These are phyloP conservation scores for Tricholoma terreum DNA, from an alignment of 768 basidiomycete genomes.

Conservation along the genomic window DNA sequence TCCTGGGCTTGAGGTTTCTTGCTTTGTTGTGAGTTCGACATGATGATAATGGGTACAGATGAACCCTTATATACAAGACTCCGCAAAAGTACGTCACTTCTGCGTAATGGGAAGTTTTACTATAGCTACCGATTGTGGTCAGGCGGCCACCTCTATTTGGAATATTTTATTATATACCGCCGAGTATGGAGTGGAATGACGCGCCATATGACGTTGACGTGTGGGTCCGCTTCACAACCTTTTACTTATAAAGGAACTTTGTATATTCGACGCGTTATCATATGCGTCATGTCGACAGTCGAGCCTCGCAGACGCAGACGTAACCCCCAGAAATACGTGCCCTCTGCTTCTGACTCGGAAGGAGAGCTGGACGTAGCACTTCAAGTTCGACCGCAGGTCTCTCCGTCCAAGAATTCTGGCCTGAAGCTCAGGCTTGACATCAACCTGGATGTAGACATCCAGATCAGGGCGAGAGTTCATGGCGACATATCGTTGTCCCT, in stretches of 20 bases:
- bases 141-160: too few species aligned
- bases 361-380: too few species aligned
- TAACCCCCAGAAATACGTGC: not conserved
- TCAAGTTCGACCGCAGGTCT: not conserved
- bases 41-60: not conserved
- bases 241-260: too few species aligned
- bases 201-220: too few species aligned
- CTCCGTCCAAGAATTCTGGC: not conserved
- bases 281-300: not conserved
- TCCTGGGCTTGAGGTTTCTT: not conserved
- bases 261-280: too few species aligned
- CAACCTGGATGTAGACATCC: constrained; percentile 32
- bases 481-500: constrained; percentile 33
- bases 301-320: not conserved
- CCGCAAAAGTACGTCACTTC: too few species aligned
- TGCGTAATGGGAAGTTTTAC: too few species aligned
- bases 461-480: constrained; percentile 31
- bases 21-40: not conserved
- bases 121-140: too few species aligned
- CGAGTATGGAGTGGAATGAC: too few species aligned
- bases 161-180: too few species aligned
- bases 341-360: not conserved
- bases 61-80: too few species aligned
- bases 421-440: constrained; percentile 31
- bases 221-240: too few species aligned